Evolutionary conservation across 2,329 filamentous ascomycete genomes (phyloP), one percentile per base, ranked within the genome.

Genomic region (Fusarium anguioides): DNA sequence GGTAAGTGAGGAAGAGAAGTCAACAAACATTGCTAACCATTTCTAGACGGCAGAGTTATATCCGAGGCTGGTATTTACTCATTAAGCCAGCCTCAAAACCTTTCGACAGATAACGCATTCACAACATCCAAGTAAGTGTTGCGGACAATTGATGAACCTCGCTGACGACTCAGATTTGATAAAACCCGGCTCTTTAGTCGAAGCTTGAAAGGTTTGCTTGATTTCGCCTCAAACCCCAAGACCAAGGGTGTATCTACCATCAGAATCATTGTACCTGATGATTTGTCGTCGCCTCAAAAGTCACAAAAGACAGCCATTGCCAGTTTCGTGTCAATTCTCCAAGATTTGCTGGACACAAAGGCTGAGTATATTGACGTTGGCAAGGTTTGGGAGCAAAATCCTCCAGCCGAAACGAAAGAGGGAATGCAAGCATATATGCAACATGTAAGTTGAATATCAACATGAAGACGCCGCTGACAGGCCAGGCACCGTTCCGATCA

Each of bases 31-130:
- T 15, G 14, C 77, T 72, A 61, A 78, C 53, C 69, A 31, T 0
- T 5, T 29, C 53, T 42, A 49, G 61, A 75, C 20, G 71, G 71
- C 4, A 70, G 68, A n/a, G 26, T 68, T 4, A 61, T 55, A 2
- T 60, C 75, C 0, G 66, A 72, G 6, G 62, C 73, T 6, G 77
- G 78, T 1, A 29, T 78, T 6, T 79, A 76, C 39, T 72, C 78
- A 2, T 59, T 80, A 2, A 69, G 71, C 2, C 60, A 63, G 5
- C 69, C 75, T 11, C 56, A 47, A 6, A 48, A 33, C 6, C n/a
- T 64, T 15, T 48, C 74, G 1, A 33, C 64, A 5, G 48, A 60
- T 7, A 69, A 61, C 8, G 46, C 68, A 5, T 40, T 45, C 4
- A 50, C 48, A 11, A 56, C 60, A 20, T 74, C 73, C 4, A 65